phyloP scores from a whole-genome alignment of 2,329 filamentous ascomycete genomes.

The Pyricularia pennisetigena region DNA sequence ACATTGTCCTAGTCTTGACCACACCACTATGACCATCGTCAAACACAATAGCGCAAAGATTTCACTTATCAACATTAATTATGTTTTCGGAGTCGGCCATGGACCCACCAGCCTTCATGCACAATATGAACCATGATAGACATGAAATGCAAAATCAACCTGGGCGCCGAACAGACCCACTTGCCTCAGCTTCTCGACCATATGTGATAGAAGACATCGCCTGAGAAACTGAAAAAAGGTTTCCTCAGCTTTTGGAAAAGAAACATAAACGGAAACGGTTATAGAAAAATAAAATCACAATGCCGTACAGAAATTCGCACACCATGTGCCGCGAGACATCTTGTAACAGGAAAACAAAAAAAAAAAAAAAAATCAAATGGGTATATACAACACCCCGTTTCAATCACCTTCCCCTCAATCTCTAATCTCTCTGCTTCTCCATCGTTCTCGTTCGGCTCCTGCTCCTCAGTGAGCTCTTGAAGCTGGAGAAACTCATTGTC shows the following conservation, averaged over 20 bases:
- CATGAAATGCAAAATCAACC: not conserved
- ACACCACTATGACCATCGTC: not conserved
- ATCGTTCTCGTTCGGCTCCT: slow-evolving; percentile 3
- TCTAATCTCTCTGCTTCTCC: slow-evolving; percentile 4
- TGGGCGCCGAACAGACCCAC: too few relatives aligned
- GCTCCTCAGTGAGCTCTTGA: slow-evolving; percentile 21
- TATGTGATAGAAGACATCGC: too few relatives aligned
- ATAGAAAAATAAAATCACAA: too few relatives aligned
- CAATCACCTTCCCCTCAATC: not conserved
- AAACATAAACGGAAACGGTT: not conserved
- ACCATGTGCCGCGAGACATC: not conserved
- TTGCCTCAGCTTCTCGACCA: too few relatives aligned
- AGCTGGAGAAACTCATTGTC: slow-evolving; percentile 41
- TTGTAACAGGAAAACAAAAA: not conserved
- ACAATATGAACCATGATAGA: not conserved
- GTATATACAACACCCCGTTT: not conserved
- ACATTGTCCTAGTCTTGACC: not conserved
- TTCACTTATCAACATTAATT: not conserved
- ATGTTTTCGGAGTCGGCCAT: not conserved
- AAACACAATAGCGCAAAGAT: not conserved
- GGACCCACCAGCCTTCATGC: not conserved
- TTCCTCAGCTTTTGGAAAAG: too few relatives aligned
- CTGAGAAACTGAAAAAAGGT: too few relatives aligned
- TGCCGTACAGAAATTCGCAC: not conserved
- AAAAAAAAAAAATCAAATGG: not conserved